These are phyloP conservation scores for Cornus kousa DNA, from an alignment of 148 eudicot species.

Conservation along the genomic window DNA sequence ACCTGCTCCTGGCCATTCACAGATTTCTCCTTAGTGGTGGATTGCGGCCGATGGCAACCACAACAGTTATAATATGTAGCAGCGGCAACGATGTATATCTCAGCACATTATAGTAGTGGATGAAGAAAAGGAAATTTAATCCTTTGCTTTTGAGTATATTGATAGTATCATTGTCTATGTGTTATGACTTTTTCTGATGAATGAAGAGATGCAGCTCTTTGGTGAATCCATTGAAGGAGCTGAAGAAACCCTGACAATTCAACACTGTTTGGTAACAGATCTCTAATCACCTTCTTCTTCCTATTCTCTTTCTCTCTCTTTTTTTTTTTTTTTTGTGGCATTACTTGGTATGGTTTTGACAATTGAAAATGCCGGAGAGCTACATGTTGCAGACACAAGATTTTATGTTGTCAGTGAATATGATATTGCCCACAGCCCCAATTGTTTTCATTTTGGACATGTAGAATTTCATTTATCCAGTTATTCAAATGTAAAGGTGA, in stretches of 20 bases:
- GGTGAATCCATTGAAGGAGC: not conserved
- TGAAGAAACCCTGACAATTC: not conserved
- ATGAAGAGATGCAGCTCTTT: not conserved
- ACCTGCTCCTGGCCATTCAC: not conserved
- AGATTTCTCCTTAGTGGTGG: not conserved
- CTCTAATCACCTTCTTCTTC: not conserved
- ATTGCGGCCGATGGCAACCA: not conserved
- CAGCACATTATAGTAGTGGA: not conserved
- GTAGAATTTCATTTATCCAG: not conserved
- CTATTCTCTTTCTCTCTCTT: no score
- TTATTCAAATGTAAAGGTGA: not conserved
- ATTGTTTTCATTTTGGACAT: not conserved
- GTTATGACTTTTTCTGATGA: not conserved
- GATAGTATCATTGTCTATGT: not conserved
- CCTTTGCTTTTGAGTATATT: no score
- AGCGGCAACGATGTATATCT: not conserved
- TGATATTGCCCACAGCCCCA: not conserved
- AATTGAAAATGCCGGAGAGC: not conserved
- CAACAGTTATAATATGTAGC: not conserved
- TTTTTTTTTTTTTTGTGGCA: not conserved
- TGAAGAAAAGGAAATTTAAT: not conserved
- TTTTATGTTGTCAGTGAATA: not conserved
- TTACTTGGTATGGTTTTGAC: not conserved
- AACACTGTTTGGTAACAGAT: not conserved
- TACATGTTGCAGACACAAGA: not conserved